A percentile compares a stretch with the other conserved stretches of the same genome.
Conservation (phyloP, 495 filamentous ascomycete species). For the Aspergillus coremiiformis region DNA sequence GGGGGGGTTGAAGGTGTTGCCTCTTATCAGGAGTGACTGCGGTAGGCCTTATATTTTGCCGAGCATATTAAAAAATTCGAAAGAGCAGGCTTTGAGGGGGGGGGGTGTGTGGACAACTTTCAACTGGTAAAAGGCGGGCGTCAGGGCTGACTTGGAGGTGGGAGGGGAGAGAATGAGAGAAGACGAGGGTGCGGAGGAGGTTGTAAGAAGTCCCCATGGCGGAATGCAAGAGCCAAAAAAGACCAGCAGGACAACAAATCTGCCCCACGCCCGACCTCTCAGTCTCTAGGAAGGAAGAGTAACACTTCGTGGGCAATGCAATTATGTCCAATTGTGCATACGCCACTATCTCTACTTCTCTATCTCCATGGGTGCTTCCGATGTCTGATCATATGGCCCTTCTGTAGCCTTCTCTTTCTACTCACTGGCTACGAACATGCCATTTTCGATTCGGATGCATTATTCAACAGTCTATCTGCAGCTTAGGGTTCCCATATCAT, state of each 20-base stretch:
- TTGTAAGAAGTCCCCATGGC: slow-evolving; percentile 2
- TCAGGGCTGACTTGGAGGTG: neutral
- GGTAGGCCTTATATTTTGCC: neutral
- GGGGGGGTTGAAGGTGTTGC: slow-evolving; percentile 1
- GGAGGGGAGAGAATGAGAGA: neutral
- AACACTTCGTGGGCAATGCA: neutral
- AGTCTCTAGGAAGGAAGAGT: neutral
- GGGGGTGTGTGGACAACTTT: too few relatives aligned
- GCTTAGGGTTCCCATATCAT: slow-evolving; percentile 2
- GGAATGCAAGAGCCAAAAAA: neutral
- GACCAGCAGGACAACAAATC: neutral
- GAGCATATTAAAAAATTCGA: slow-evolving; percentile 4
- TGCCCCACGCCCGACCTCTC: neutral
- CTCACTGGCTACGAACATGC: too few relatives aligned
- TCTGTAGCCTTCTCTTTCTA: neutral
- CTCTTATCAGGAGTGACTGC: slow-evolving; percentile 12
- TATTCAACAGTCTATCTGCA: neutral
- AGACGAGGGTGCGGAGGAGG: slow-evolving; percentile 2
- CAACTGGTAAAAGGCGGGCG: neutral
- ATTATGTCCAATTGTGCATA: neutral
- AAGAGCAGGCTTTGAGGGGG: neutral
- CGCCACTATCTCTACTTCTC: neutral
- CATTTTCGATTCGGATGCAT: neutral
- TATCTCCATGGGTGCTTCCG: neutral
- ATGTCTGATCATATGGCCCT: neutral